Evolutionary conservation across 2,329 filamentous ascomycete genomes (phyloP).

Genomic region (Pseudocercospora vitis): DNA sequence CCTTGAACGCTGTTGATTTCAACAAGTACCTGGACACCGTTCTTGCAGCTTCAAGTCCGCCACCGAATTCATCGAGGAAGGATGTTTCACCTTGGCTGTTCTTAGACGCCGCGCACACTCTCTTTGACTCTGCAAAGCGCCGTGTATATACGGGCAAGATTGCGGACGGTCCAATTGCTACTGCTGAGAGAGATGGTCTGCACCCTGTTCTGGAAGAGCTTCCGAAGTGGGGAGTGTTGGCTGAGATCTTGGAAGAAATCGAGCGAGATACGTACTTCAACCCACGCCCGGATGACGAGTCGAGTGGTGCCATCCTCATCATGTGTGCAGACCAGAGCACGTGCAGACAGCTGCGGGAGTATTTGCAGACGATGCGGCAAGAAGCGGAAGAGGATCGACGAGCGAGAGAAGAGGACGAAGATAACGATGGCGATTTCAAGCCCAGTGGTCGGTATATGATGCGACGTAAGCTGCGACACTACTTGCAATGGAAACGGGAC

Average conservation of each 20-base stretch:
- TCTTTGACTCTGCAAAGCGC: constrained; percentile 86
- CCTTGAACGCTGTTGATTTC: constrained; percentile 87
- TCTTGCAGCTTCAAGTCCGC: constrained; percentile 82
- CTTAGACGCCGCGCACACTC: constrained; percentile 87
- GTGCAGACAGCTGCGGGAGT: constrained; percentile 85
- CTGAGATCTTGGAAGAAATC: constrained; percentile 91
- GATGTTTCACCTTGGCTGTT: constrained; percentile 96
- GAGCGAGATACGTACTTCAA: constrained; percentile 88
- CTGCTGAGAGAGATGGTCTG: constrained; percentile 61
- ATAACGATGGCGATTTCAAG: constrained; percentile 43
- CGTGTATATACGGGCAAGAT: constrained; percentile 80
- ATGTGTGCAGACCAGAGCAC: constrained; percentile 91
- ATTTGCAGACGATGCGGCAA: constrained; percentile 80
- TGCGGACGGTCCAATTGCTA: constrained; percentile 56
- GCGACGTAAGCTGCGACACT: constrained; percentile 80
- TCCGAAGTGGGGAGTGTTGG: constrained; percentile 86
- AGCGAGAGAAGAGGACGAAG: constrained; percentile 54
- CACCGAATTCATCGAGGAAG: constrained; percentile 81
- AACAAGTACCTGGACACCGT: constrained; percentile 93
- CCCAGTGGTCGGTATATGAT: constrained; percentile 85
- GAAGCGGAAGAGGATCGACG: constrained; percentile 35
- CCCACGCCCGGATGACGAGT: constrained; percentile 72
- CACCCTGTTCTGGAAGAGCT: constrained; percentile 86
- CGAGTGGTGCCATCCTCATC: constrained; percentile 87
- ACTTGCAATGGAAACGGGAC: constrained; percentile 85